Evolutionary conservation across 495 filamentous ascomycete species (phyloP).

Genomic region (Penicillium flavigenum): DNA sequence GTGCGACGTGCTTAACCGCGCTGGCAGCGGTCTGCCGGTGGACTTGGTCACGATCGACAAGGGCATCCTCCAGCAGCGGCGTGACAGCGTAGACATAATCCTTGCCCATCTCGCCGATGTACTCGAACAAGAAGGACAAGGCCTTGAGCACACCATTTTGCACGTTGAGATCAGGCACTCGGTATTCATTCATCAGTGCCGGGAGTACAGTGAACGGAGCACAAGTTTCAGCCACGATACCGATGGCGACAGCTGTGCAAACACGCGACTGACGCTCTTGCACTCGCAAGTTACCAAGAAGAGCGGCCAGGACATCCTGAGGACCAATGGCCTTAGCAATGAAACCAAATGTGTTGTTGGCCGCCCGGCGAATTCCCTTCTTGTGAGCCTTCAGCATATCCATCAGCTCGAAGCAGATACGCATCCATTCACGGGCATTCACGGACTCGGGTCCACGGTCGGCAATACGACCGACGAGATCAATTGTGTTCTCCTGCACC

Average conservation of each 20-base stretch:
- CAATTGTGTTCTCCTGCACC: constrained; percentile 99
- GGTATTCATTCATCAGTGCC: constrained; percentile 99
- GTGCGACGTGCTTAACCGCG: constrained; percentile 95
- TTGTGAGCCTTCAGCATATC: constrained; percentile 99
- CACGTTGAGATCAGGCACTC: constrained; percentile 96
- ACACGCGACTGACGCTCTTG: constrained; percentile 98
- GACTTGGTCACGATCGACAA: constrained; percentile 97
- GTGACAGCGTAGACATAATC: constrained; percentile 99
- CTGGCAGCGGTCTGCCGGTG: constrained; percentile 95
- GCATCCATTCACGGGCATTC: constrained; percentile 98
- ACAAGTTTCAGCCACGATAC: constrained; percentile 99
- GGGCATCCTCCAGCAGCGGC: constrained; percentile 93
- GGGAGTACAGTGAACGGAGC: constrained; percentile 98
- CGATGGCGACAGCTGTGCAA: constrained; percentile 97
- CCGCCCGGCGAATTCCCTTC: constrained; percentile 96
- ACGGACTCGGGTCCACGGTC: constrained; percentile 95
- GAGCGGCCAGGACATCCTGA: constrained; percentile 91
- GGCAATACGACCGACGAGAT: constrained; percentile 96
- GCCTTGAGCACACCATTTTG: constrained; percentile 98
- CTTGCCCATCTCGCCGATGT: constrained; percentile 99
- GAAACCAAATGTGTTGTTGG: constrained; percentile 99
- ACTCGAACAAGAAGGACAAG: constrained; percentile 96
- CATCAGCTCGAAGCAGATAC: constrained; percentile 97
- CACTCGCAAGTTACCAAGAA: constrained; percentile 94
- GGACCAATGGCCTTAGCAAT: constrained; percentile 99